A percentile compares a stretch with the other conserved stretches of the same genome.
These are phyloP conservation scores for Syncephalastrum racemosum DNA, from an alignment of 371 early-diverging fungal species.

Conservation along the genomic window DNA sequence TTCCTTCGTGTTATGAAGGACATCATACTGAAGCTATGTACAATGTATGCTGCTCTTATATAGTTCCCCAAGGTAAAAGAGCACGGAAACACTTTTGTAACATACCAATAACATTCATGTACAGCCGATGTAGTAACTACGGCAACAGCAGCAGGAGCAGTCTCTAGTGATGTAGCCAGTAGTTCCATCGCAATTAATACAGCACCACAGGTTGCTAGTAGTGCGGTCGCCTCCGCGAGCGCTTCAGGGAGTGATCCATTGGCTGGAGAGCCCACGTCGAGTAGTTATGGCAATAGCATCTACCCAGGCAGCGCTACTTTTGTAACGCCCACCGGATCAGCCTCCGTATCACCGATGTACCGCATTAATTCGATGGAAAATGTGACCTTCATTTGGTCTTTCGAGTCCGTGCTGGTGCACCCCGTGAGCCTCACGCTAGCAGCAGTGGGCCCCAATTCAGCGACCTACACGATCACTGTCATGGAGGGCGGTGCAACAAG, in stretches of 20 bases:
- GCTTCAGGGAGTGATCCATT: constrained; percentile 13
- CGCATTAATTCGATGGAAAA: constrained; percentile 41
- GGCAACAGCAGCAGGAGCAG: neutral
- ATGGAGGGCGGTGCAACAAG: constrained; percentile 39
- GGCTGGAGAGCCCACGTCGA: constrained; percentile 37
- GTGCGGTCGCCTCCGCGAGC: neutral
- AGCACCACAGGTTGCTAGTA: neutral
- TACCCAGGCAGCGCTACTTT: constrained; percentile 38
- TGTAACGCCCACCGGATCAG: constrained; percentile 39
- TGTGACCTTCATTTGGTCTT: constrained; percentile 48
- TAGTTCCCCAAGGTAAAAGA: too few species aligned
- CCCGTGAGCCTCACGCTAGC: constrained; percentile 46
- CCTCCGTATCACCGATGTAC: constrained; percentile 45
- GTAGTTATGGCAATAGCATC: constrained; percentile 37
- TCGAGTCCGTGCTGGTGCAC: constrained; percentile 35
- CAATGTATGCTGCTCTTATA: too few species aligned
- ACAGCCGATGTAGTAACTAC: too few species aligned
- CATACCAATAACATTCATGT: too few species aligned
- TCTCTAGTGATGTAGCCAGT: neutral
- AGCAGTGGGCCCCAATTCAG: constrained; percentile 38
- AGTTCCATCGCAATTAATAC: neutral
- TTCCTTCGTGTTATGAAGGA: too few species aligned
- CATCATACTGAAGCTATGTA: too few species aligned
- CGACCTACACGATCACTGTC: constrained; percentile 41
- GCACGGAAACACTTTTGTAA: too few species aligned